These are phyloP conservation scores for Lactarius akahatsu DNA, from an alignment of 768 basidiomycete species.

Conservation along the genomic window DNA sequence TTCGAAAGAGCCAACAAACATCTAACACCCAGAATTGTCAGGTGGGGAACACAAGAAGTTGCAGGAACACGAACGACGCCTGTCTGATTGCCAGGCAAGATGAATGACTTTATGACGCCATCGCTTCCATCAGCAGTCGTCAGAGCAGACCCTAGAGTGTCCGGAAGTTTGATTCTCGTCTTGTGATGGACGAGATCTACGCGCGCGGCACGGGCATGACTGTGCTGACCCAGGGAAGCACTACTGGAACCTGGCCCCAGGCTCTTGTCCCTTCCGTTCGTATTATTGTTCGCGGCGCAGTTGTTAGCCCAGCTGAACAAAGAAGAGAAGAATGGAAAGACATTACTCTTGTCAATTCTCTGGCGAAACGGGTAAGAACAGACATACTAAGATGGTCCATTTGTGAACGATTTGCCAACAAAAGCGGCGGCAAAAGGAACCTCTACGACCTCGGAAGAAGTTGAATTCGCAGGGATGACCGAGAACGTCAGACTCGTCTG, in stretches of 20 bases:
- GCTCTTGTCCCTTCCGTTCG: conserved; percentile 53
- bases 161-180: conserved; percentile 47
- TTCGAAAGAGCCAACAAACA: conserved; percentile 61
- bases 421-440: conserved; percentile 55
- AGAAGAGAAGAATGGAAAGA: neutral
- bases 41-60: neutral
- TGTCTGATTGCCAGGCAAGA: conserved; percentile 55
- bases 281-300: conserved; percentile 50
- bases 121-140: conserved; percentile 46
- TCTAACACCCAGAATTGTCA: conserved; percentile 36
- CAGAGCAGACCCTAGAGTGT: conserved; percentile 47
- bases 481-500: conserved; percentile 48
- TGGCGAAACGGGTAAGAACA: neutral
- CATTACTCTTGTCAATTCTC: neutral
- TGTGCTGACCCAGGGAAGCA: conserved; percentile 32
- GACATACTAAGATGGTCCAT: conserved; percentile 51
- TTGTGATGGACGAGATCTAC: conserved; percentile 14
- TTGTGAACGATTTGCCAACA: conserved; percentile 49
- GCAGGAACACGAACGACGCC: conserved; percentile 49
- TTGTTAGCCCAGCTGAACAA: conserved; percentile 54
- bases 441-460: conserved; percentile 46
- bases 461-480: conserved; percentile 48
- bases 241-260: conserved; percentile 15
- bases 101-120: conserved; percentile 55
- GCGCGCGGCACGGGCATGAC: conserved; percentile 30